A percentile compares a stretch with the other conserved stretches of the same genome.
Evolutionary conservation across 352 stramenopile genomes (phyloP).

Genomic region (Pythium dissimile): DNA sequence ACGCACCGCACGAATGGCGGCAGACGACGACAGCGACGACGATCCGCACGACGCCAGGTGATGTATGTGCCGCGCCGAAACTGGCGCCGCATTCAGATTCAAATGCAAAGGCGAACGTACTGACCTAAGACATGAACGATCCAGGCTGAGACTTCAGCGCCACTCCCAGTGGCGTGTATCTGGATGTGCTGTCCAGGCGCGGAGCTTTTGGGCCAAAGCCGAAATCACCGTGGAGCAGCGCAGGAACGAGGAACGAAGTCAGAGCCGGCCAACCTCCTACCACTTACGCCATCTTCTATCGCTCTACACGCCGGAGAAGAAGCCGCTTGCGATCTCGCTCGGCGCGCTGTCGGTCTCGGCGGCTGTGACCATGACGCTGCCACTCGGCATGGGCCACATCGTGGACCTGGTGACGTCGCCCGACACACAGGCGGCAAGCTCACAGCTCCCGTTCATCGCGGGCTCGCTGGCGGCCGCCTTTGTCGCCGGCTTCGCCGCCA

Average conservation of each 20-base stretch:
- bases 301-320: constrained; percentile 64
- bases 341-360: constrained; percentile 54
- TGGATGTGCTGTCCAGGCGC: too few species aligned
- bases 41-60: too few species aligned
- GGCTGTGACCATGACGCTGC: constrained; percentile 61
- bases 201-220: too few species aligned
- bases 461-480: constrained; percentile 56
- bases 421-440: constrained; percentile 9
- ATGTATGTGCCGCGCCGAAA: too few species aligned
- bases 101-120: too few species aligned
- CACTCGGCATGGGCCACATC: constrained; percentile 71
- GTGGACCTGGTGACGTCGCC: constrained; percentile 58
- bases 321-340: constrained; percentile 48
- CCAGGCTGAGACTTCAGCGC: too few species aligned
- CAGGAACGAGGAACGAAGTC: not conserved
- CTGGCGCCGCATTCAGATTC: too few species aligned
- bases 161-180: too few species aligned
- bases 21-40: too few species aligned
- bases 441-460: constrained; percentile 40
- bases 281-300: not conserved
- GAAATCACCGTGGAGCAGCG: too few species aligned
- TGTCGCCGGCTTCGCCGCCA: constrained; percentile 47
- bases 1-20: too few species aligned
- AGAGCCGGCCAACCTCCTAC: not conserved
- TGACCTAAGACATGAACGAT: too few species aligned